Conservation (phyloP, 495 filamentous ascomycete species). For the Xylaria castorea region DNA sequence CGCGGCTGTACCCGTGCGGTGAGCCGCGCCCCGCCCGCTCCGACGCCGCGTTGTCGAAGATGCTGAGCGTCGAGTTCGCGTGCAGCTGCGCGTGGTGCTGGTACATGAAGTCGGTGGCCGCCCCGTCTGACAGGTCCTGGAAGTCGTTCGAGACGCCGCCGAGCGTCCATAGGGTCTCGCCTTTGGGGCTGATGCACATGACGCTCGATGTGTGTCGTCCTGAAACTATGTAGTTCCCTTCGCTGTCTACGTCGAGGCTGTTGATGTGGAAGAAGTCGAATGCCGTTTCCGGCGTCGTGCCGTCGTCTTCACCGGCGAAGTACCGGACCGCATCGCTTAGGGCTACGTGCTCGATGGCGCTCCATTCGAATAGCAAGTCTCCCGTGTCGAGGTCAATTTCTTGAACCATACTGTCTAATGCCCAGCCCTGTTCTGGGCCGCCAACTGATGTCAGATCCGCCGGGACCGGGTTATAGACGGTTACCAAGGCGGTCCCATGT, state of each 20-base stretch:
- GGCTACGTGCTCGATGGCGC: slow-evolving; percentile 14
- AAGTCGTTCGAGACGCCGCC: slow-evolving; percentile 54
- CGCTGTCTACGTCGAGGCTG: slow-evolving; percentile 38
- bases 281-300: slow-evolving; percentile 20
- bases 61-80: slow-evolving; percentile 41
- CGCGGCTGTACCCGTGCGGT: slow-evolving; percentile 36
- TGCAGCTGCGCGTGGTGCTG: slow-evolving; percentile 61
- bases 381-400: slow-evolving; percentile 57
- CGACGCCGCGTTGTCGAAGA: slow-evolving; percentile 48
- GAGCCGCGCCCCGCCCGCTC: slow-evolving; percentile 20
- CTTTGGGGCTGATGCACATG: slow-evolving; percentile 44
- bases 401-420: slow-evolving; percentile 52
- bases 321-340: slow-evolving; percentile 25
- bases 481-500: slow-evolving; percentile 51
- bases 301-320: slow-evolving; percentile 28
- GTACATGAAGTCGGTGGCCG: slow-evolving; percentile 57
- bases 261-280: slow-evolving; percentile 53
- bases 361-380: slow-evolving; percentile 49
- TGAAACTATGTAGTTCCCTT: slow-evolving; percentile 50
- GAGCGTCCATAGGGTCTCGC: slow-evolving; percentile 50
- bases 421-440: slow-evolving; percentile 50
- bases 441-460: slow-evolving; percentile 45
- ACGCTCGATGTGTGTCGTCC: slow-evolving; percentile 46
- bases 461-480: slow-evolving; percentile 44
- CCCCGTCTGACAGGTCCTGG: slow-evolving; percentile 50